Evolutionary conservation across 192 early-diverging fungal genomes (phyloP).

Genomic region (Podila epigama): DNA sequence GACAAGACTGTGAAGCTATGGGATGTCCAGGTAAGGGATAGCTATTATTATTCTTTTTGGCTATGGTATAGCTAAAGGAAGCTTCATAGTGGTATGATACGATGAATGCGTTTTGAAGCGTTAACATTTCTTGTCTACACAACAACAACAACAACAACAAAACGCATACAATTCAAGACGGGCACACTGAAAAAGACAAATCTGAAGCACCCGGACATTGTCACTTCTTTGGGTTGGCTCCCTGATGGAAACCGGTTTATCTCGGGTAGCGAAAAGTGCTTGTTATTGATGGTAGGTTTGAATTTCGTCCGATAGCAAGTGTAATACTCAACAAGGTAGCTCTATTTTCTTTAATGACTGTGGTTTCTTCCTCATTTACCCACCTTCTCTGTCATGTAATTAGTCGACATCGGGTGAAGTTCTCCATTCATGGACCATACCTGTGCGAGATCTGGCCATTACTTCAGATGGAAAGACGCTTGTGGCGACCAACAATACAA

Average conservation of each 20-base stretch:
- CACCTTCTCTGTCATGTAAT: background rate
- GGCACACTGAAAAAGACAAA: slow-evolving; percentile 68
- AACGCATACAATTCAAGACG: too few species aligned
- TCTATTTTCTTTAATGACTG: too few species aligned
- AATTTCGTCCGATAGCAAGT: too few species aligned
- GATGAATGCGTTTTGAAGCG: too few species aligned
- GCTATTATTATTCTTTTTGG: too few species aligned
- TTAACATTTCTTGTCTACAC: too few species aligned
- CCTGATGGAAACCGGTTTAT: slow-evolving; percentile 84
- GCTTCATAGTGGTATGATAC: too few species aligned
- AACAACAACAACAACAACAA: too few species aligned
- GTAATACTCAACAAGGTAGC: background rate
- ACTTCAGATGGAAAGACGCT: slow-evolving; percentile 68
- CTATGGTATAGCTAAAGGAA: too few species aligned
- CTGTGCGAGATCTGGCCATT: slow-evolving; percentile 64
- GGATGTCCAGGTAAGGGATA: slow-evolving; percentile 74
- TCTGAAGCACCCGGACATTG: slow-evolving; percentile 74
- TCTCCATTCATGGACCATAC: slow-evolving; percentile 65
- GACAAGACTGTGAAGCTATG: slow-evolving; percentile 86
- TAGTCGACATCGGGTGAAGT: slow-evolving; percentile 53
- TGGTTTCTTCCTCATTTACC: too few species aligned
- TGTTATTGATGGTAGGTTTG: slow-evolving; percentile 81
- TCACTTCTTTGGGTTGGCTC: slow-evolving; percentile 89
- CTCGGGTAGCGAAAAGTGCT: slow-evolving; percentile 83
- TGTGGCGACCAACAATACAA: slow-evolving; percentile 43